Evolutionary conservation across 441 rosid species (phyloP).

Genomic region (Populus tomentosa): DNA sequence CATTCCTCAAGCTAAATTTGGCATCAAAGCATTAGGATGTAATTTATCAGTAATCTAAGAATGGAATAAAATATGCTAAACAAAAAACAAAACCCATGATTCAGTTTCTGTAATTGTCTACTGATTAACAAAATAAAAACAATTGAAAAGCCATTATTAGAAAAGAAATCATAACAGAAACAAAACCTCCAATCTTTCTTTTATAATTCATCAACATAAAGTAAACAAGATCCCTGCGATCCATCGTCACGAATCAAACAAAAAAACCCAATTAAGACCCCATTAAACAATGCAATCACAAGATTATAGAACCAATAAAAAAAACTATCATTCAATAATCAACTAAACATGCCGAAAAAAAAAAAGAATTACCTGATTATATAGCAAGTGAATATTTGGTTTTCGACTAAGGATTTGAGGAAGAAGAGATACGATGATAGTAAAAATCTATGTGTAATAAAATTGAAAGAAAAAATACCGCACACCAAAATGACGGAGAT

Average conservation of each 20-base stretch:
- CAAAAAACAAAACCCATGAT: not conserved
- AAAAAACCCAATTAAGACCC: not conserved
- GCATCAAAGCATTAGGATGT: not conserved
- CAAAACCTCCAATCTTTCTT: not conserved
- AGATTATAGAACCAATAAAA: not conserved
- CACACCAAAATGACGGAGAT: not conserved
- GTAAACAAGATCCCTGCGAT: conserved; percentile 13
- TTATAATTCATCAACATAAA: not conserved
- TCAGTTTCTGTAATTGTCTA: not conserved
- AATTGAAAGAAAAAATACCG: not conserved
- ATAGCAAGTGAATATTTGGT: conserved; percentile 24
- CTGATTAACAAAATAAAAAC: not conserved
- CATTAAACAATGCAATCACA: conserved; percentile 1
- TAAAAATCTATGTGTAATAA: not conserved
- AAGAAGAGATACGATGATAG: conserved; percentile 10
- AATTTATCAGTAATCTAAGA: not conserved
- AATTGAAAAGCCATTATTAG: not conserved
- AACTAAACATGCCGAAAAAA: not conserved
- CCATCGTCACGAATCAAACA: not conserved
- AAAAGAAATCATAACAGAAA: not conserved
- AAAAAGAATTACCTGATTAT: conserved; percentile 21
- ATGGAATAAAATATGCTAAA: not conserved
- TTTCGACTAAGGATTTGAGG: conserved; percentile 20
- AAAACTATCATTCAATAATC: not conserved
- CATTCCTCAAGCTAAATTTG: not conserved